Evolutionary conservation across 805 yeast species (phyloP).

Genomic region (Lipomyces lipofer): DNA sequence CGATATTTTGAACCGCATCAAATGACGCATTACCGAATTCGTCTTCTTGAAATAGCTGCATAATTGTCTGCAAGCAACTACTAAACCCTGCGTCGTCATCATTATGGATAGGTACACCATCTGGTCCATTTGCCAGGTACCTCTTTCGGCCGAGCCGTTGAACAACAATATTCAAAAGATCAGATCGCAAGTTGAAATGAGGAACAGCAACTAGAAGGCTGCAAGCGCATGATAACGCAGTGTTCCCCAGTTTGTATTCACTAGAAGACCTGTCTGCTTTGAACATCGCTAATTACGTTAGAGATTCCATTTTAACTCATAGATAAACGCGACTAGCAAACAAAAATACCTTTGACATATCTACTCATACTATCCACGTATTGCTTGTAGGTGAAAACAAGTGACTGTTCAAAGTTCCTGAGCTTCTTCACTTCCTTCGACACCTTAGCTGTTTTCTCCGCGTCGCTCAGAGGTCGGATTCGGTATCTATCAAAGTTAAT

Average conservation of each 20-base stretch:
- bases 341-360: conserved; percentile 40
- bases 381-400: conserved; percentile 66
- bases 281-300: too few species aligned
- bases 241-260: conserved; percentile 35
- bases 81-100: conserved; percentile 49
- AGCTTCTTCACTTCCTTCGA: conserved; percentile 76
- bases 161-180: conserved; percentile 64
- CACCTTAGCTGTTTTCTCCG: conserved; percentile 79
- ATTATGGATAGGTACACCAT: conserved; percentile 5
- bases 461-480: conserved; percentile 77
- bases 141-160: conserved; percentile 61
- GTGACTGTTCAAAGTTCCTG: conserved; percentile 76
- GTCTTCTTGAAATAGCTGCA: conserved; percentile 73
- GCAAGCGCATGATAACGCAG: conserved; percentile 74
- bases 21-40: conserved; percentile 75
- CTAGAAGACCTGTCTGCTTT: conserved; percentile 30
- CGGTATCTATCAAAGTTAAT: conserved; percentile 43
- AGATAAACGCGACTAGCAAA: neutral
- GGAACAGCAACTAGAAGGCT: conserved; percentile 68
- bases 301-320: too few species aligned
- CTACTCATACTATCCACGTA: conserved; percentile 60
- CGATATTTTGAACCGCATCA: conserved; percentile 67
- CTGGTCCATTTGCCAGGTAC: conserved; percentile 37
- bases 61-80: conserved; percentile 64
- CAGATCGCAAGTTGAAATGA: conserved; percentile 80